Conservation (phyloP, 192 early-diverging fungal species). For the Glomus cerebriforme region DNA sequence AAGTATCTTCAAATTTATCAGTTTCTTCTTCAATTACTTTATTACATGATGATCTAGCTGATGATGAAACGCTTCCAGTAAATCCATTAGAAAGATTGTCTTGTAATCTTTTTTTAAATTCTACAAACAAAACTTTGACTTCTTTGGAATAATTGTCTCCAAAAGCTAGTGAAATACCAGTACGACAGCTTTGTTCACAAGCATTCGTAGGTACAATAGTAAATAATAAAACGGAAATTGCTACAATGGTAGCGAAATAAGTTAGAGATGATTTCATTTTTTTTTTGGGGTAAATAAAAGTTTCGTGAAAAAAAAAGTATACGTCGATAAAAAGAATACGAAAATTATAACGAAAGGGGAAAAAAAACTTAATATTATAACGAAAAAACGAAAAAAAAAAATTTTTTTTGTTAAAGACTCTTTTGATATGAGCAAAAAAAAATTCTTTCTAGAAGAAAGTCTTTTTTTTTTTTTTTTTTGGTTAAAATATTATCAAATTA, state of each 20-base stretch:
- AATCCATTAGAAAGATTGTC: slow-evolving; percentile 33
- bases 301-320: not conserved
- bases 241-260: not conserved
- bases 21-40: slow-evolving; percentile 34
- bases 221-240: not conserved
- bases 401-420: too few relatives aligned
- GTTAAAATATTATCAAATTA: not conserved
- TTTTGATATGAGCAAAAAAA: too few relatives aligned
- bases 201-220: slow-evolving; percentile 16
- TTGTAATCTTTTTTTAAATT: slow-evolving; percentile 31
- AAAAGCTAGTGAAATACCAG: slow-evolving; percentile 51
- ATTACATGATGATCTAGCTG: slow-evolving; percentile 24
- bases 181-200: slow-evolving; percentile 55
- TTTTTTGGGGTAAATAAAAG: not conserved
- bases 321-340: too few relatives aligned
- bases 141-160: slow-evolving; percentile 46
- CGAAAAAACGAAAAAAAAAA: too few relatives aligned
- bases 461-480: not conserved
- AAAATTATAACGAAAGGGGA: too few relatives aligned
- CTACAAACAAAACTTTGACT: slow-evolving; percentile 25
- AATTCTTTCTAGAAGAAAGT: not conserved
- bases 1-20: slow-evolving; percentile 15
- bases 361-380: too few relatives aligned
- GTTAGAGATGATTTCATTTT: not conserved
- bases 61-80: slow-evolving; percentile 31